A percentile compares a stretch with the other conserved stretches of the same genome.
These are phyloP conservation scores for Astraeus odoratus DNA, from an alignment of 768 basidiomycete genomes.

Conservation along the genomic window DNA sequence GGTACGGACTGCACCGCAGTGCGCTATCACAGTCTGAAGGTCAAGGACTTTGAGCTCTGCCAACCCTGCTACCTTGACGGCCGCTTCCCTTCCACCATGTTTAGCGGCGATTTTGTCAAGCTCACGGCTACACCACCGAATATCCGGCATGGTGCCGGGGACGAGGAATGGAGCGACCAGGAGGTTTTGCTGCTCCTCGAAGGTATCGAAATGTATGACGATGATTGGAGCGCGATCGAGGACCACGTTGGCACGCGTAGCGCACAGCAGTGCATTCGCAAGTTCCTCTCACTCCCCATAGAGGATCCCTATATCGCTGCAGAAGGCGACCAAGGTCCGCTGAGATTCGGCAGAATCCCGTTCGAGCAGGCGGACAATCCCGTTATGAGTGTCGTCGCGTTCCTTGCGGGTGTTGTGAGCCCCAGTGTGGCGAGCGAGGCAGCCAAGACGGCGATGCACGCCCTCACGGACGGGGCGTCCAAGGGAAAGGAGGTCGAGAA, in stretches of 20 bases:
- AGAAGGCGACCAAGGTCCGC: slow-evolving; percentile 68
- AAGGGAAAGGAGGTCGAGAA: slow-evolving; percentile 25
- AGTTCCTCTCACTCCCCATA: slow-evolving; percentile 93
- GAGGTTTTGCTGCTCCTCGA: slow-evolving; percentile 88
- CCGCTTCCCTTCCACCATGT: slow-evolving; percentile 94
- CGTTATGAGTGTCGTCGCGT: slow-evolving; percentile 97
- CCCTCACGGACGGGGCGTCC: slow-evolving; percentile 59
- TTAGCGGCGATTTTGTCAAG: slow-evolving; percentile 94
- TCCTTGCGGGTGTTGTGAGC: slow-evolving; percentile 87
- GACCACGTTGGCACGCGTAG: slow-evolving; percentile 90
- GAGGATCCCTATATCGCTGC: slow-evolving; percentile 87
- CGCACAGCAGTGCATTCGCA: slow-evolving; percentile 91
- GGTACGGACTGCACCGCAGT: slow-evolving; percentile 85
- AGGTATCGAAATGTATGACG: slow-evolving; percentile 96
- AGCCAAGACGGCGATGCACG: slow-evolving; percentile 83
- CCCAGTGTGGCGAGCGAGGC: slow-evolving; percentile 91
- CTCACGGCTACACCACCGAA: slow-evolving; percentile 41
- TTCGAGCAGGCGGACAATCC: slow-evolving; percentile 97
- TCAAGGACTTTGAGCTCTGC: slow-evolving; percentile 87
- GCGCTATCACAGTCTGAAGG: slow-evolving; percentile 90
- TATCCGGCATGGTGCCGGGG: slow-evolving; percentile 35
- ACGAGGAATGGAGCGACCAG: slow-evolving; percentile 83
- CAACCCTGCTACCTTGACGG: slow-evolving; percentile 92
- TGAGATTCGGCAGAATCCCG: slow-evolving; percentile 74
- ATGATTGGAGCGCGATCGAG: slow-evolving; percentile 91